phyloP scores from a whole-genome alignment of 352 stramenopile species.

The Hyphochytrium catenoides region DNA sequence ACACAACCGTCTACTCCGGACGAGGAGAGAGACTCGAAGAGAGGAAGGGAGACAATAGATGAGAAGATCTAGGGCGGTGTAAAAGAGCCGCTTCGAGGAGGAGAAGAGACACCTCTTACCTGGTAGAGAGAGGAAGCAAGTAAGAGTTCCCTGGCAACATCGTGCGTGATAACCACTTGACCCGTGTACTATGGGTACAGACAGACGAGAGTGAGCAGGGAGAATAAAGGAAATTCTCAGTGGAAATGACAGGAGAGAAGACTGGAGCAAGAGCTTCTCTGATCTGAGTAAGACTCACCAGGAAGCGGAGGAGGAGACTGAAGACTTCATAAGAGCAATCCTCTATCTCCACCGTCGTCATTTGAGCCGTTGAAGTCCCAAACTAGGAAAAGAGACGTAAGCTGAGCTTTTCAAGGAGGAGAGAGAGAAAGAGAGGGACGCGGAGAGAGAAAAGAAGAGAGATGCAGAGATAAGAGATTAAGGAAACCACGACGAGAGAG shows the following conservation, averaged over 20 bases:
- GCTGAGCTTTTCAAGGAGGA: not conserved
- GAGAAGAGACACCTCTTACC: too few species aligned
- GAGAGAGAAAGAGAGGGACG: not conserved
- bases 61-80: too few species aligned
- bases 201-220: too few species aligned
- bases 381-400: constrained; percentile 22
- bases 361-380: constrained; percentile 42
- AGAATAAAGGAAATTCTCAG: too few species aligned
- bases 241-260: too few species aligned
- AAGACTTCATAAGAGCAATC: constrained; percentile 68
- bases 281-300: constrained; percentile 18
- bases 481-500: too few species aligned
- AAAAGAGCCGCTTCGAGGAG: too few species aligned
- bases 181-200: constrained; percentile 69
- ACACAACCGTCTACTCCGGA: too few species aligned
- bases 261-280: not conserved
- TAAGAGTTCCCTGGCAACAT: constrained; percentile 50
- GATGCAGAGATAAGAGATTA: too few species aligned
- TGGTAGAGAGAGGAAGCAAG: constrained; percentile 47
- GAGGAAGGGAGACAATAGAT: too few species aligned
- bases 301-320: constrained; percentile 44
- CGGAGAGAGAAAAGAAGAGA: too few species aligned
- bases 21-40: too few species aligned
- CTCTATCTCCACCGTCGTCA: constrained; percentile 57
- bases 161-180: constrained; percentile 47